Percentiles rank a stretch among this genome's conserved stretches.
These are phyloP conservation scores for Auriculariales sp. DNA, from an alignment of 768 basidiomycete species.

Conservation along the genomic window DNA sequence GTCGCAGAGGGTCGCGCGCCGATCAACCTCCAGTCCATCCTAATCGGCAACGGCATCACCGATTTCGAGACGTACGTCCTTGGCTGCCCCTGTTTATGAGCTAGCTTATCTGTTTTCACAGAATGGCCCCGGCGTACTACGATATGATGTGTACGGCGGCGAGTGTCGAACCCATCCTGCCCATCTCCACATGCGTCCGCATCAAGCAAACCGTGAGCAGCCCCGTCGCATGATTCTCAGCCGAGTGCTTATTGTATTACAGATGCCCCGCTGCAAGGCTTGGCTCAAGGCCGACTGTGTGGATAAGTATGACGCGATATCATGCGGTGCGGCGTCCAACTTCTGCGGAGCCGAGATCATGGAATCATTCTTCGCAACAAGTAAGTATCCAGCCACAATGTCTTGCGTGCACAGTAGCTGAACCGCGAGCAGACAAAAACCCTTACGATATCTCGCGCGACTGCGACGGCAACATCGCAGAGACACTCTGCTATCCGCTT, in stretches of 20 bases:
- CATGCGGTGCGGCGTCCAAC: slow-evolving; percentile 23
- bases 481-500: slow-evolving; percentile 44
- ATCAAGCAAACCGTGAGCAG: slow-evolving; percentile 9
- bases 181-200: slow-evolving; percentile 5
- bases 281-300: slow-evolving; percentile 24
- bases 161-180: slow-evolving; percentile 30
- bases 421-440: slow-evolving; percentile 26
- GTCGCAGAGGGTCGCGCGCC: slow-evolving; percentile 31
- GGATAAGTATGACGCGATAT: slow-evolving; percentile 27
- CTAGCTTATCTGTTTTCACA: slow-evolving; percentile 1
- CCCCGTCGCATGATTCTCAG: background rate
- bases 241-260: background rate
- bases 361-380: slow-evolving; percentile 9
- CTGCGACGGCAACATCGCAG: slow-evolving; percentile 34
- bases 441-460: slow-evolving; percentile 56
- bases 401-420: slow-evolving; percentile 7
- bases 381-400: slow-evolving; percentile 4
- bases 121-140: slow-evolving; percentile 26
- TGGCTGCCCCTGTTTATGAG: slow-evolving; percentile 6
- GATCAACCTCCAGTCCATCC: slow-evolving; percentile 32
- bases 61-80: slow-evolving; percentile 2
- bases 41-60: slow-evolving; percentile 22
- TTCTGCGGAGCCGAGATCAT: slow-evolving; percentile 22
- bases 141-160: slow-evolving; percentile 43
- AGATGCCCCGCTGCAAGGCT: slow-evolving; percentile 32